Evolutionary conservation across 1,284 basidiomycete genomes (phyloP).

Genomic region (Boletus semigastroideus): DNA sequence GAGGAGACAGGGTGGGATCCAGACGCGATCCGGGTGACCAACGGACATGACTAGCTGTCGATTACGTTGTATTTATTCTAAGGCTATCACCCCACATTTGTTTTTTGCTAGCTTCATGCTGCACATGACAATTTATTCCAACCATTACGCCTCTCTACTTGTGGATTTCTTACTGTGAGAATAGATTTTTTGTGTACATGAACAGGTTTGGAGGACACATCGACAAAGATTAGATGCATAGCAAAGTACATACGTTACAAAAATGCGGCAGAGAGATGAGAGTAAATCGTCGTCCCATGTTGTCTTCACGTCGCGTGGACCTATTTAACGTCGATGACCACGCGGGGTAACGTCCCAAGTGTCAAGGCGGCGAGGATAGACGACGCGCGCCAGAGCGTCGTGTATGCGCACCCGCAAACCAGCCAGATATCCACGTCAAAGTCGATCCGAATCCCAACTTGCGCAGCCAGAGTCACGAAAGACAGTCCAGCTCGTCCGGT

Average conservation of each 20-base stretch:
- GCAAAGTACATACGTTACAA: constrained; percentile 4
- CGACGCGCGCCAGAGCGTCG: too few relatives aligned
- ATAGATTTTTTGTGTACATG: not conserved
- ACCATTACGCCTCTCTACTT: not conserved
- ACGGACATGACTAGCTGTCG: constrained; percentile 14
- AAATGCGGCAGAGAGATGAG: not conserved
- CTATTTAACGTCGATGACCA: not conserved
- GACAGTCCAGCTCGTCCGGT: constrained; percentile 35
- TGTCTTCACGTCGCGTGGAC: too few relatives aligned
- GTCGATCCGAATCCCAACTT: too few relatives aligned
- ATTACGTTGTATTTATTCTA: constrained; percentile 21
- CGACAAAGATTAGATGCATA: not conserved
- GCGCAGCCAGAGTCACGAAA: constrained; percentile 20
- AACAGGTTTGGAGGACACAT: not conserved
- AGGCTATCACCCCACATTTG: constrained; percentile 17
- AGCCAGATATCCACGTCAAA: not conserved
- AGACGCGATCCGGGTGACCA: constrained; percentile 16
- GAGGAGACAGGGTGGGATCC: constrained; percentile 33
- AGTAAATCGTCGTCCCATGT: not conserved
- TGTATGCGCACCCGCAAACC: not conserved
- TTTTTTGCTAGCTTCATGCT: not conserved
- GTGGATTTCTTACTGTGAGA: not conserved
- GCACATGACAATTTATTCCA: not conserved
- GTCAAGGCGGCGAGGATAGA: too few relatives aligned
- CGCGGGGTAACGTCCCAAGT: not conserved